Evolutionary conservation across 352 stramenopile species (phyloP).

Genomic region (Pythium brassicae): DNA sequence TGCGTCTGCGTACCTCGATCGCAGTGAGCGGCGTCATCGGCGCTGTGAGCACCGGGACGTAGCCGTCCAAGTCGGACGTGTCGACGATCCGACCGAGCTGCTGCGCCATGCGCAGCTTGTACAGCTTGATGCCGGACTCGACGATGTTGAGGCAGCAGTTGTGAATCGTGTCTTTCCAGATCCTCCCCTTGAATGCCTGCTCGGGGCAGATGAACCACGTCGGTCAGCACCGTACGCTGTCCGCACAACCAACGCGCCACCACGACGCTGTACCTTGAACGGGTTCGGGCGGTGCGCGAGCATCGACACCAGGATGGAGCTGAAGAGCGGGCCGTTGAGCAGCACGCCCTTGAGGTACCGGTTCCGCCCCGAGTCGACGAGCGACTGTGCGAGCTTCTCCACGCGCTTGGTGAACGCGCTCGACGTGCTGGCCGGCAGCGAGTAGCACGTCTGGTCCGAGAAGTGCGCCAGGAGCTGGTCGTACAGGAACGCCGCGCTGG

Average conservation of each 20-base stretch:
- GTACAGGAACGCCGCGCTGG: constrained; percentile 18
- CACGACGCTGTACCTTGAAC: constrained; percentile 33
- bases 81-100: constrained; percentile 64
- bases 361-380: constrained; percentile 64
- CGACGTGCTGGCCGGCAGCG: constrained; percentile 33
- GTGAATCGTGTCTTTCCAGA: constrained; percentile 78
- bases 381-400: constrained; percentile 50
- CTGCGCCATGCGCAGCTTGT: constrained; percentile 73
- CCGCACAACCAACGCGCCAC: background rate
- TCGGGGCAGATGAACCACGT: background rate
- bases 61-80: constrained; percentile 57
- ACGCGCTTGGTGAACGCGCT: constrained; percentile 52
- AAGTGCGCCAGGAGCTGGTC: constrained; percentile 48
- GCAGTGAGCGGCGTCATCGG: constrained; percentile 20
- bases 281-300: constrained; percentile 60
- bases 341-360: constrained; percentile 62
- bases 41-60: constrained; percentile 34
- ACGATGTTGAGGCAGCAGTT: constrained; percentile 82
- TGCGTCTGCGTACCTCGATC: constrained; percentile 29
- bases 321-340: constrained; percentile 66
- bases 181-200: constrained; percentile 55
- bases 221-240: background rate
- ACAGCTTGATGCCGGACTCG: constrained; percentile 73
- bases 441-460: constrained; percentile 52
- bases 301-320: constrained; percentile 74